These are phyloP conservation scores for Fusarium piperis DNA, from an alignment of 2,329 filamentous ascomycete species.

Conservation along the genomic window DNA sequence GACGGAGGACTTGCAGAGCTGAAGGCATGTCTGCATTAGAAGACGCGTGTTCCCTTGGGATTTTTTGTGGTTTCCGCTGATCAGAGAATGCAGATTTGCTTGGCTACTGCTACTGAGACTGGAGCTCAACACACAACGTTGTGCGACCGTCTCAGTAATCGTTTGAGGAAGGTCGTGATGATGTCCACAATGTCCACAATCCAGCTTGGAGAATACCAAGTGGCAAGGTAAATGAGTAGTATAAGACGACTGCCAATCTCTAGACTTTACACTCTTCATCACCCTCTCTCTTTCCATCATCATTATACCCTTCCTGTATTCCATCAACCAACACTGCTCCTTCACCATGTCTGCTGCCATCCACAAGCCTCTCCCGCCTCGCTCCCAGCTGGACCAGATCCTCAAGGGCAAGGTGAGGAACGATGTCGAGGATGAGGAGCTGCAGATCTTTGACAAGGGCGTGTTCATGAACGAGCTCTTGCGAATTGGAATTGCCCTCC, in stretches of 20 bases:
- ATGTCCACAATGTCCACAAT: not conserved
- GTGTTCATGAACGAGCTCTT: slow-evolving; percentile 28
- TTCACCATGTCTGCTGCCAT: not conserved
- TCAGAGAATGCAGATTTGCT: not conserved
- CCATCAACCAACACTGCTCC: not conserved
- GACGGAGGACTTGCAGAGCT: not conserved
- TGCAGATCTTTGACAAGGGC: slow-evolving; percentile 22
- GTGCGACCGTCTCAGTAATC: not conserved
- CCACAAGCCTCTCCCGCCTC: not conserved
- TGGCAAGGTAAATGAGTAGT: not conserved
- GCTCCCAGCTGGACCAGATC: slow-evolving; percentile 11
- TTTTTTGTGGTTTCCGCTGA: not conserved
- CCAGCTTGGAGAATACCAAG: not conserved
- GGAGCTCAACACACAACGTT: not conserved
- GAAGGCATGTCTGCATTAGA: not conserved
- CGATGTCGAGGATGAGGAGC: slow-evolving; percentile 3
- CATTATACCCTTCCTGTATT: not conserved
- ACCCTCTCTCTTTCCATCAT: not conserved
- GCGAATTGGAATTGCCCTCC: slow-evolving; percentile 9
- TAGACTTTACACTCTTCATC: not conserved
- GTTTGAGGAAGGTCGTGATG: not conserved
- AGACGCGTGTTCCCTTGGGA: not conserved
- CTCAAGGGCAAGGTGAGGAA: slow-evolving; percentile 15
- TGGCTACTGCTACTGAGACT: not conserved
- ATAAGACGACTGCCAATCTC: not conserved